Base-by-base conservation (phyloP, 140 eudicot genomes). In the Flaveria floridana region DNA sequence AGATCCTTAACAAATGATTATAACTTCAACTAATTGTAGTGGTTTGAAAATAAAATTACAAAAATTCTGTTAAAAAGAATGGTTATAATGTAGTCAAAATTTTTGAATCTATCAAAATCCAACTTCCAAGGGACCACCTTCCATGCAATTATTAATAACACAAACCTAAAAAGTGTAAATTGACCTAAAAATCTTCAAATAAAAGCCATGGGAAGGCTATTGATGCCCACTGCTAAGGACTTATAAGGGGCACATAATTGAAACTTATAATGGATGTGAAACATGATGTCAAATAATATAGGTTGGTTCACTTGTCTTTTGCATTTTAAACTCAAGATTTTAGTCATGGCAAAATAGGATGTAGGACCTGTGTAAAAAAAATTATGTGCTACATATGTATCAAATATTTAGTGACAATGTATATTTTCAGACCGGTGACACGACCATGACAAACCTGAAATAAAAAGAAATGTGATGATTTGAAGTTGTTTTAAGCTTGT, bases 101-200 rank as follows among this genome's bases (percentile, higher is more conserved):
- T 30, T 41, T 20, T 67, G 72, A 65, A 76, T 67, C 80, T 18
- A 28, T 46, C 20, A 52, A 41, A 52, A 34, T 67, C 42, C 44
- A 30, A 67, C 20, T 67, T 76, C 67, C 48, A 56, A 55, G 80
- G 75, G 80, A 76, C 80, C 80, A 76, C 75, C 9, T 76, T 55
- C 16, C 21, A 53, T 37, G 62, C 21, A 46, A 62, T 1, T 21
- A 11, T 61, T n/a, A 41, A 46, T 20, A 76, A 19, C 34, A 8
- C 4, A 20, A 26, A 9, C 19, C 46, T 19, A 34, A 76, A 48
- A 73, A 23, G 28, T 39, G 7, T 51, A 76, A 39, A 76, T 7
- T 37, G 47, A 53, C 52, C 19, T 19, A 68, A 19, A 11, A 70
- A 47, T 55, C 62, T 23, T 47, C 14, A 48, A 70, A 70, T 19